A percentile compares a stretch with the other conserved stretches of the same genome.
These are phyloP conservation scores for Chlamydomonas sphaeroides DNA, from an alignment of 139 green algal genomes.

Conservation along the genomic window DNA sequence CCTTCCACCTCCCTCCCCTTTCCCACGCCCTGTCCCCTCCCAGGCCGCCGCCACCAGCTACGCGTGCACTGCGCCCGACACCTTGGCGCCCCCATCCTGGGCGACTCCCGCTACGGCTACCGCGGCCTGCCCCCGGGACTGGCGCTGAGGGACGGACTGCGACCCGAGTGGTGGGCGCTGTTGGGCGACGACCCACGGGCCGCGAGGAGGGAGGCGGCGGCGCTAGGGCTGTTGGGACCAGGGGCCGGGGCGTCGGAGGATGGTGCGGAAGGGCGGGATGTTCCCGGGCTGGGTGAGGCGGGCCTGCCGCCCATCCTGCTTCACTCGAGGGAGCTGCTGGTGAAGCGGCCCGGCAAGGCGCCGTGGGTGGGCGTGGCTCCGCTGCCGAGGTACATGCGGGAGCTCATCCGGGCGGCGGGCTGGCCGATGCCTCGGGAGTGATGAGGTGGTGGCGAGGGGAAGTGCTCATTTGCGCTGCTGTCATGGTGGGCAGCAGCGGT, in stretches of 20 bases:
- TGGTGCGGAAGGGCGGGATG: background rate
- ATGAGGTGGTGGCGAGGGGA: background rate
- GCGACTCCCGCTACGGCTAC: constrained; percentile 46
- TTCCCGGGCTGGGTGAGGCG: background rate
- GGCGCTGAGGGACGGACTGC: constrained; percentile 3
- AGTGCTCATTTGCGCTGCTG: too few species aligned
- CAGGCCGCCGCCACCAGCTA: constrained; percentile 53
- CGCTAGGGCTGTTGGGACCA: too few species aligned
- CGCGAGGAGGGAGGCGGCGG: background rate
- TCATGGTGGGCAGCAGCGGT: too few species aligned
- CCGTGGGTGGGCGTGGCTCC: constrained; percentile 36
- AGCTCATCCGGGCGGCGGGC: constrained; percentile 24
- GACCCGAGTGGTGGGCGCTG: constrained; percentile 20
- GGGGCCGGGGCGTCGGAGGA: background rate
- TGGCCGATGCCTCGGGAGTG: constrained; percentile 13
- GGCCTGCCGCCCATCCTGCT: constrained; percentile 9
- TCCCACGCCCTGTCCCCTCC: background rate
- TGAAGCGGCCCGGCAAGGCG: constrained; percentile 42
- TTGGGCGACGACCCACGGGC: constrained; percentile 21
- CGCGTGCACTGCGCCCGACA: constrained; percentile 44
- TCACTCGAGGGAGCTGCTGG: background rate
- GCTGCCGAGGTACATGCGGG: constrained; percentile 26
- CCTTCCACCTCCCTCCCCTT: background rate
- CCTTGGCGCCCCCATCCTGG: constrained; percentile 46
- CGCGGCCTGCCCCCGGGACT: constrained; percentile 4